Conservation (phyloP, 352 stramenopile species). For the Elongisporangium undulatum region DNA sequence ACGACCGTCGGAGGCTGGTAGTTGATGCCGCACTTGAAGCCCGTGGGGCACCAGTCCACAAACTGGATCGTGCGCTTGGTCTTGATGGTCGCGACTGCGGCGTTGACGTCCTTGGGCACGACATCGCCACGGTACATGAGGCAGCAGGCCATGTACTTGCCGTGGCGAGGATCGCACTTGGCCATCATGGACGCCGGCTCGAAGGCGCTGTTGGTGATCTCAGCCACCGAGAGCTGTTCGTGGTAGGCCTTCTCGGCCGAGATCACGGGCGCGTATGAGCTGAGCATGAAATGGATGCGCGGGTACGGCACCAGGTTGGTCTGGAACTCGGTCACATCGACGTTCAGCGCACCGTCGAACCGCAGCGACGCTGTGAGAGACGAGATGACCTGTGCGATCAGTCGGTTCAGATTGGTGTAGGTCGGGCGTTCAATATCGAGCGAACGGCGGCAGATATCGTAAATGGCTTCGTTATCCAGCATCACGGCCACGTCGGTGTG, state of each 20-base stretch:
- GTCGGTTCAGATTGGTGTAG: conserved; percentile 96
- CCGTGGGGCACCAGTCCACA: conserved; percentile 97
- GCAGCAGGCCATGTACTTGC: conserved; percentile 99
- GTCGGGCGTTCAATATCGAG: conserved; percentile 94
- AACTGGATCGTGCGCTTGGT: conserved; percentile 98
- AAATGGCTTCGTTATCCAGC: conserved; percentile 98
- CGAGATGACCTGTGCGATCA: conserved; percentile 96
- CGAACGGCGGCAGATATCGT: conserved; percentile 97
- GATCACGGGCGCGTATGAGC: conserved; percentile 95
- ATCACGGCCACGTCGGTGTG: conserved; percentile 98
- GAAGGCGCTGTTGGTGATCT: conserved; percentile 98
- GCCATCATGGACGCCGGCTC: conserved; percentile 96
- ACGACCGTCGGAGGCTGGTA: conserved; percentile 97
- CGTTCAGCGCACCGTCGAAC: conserved; percentile 96
- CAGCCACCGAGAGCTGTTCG: conserved; percentile 92
- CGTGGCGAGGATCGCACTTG: conserved; percentile 98
- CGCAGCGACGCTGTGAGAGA: conserved; percentile 95
- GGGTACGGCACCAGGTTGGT: conserved; percentile 97
- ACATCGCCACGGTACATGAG: conserved; percentile 97
- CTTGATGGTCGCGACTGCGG: conserved; percentile 96
- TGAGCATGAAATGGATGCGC: conserved; percentile 97
- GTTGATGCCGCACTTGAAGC: conserved; percentile 99
- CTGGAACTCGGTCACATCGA: conserved; percentile 97
- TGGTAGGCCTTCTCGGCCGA: conserved; percentile 97
- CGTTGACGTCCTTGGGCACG: conserved; percentile 93